phyloP scores from a whole-genome alignment of 805 yeast species.

The Lachancea cidri region DNA sequence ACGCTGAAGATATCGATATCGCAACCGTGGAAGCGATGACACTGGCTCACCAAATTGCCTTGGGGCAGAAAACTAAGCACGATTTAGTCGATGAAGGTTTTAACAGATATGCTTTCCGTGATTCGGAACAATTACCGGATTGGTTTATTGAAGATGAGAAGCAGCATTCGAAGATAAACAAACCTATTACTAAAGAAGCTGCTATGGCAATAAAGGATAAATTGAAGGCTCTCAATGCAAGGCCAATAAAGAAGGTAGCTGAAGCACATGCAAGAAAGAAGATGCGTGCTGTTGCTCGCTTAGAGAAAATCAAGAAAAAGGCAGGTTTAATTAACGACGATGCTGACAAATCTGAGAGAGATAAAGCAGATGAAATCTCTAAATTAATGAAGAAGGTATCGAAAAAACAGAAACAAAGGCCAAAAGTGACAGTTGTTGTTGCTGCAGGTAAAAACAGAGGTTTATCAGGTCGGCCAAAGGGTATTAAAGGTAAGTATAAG shows the following conservation, averaged over 20 bases:
- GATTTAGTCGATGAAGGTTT: conserved; percentile 90
- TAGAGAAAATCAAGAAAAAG: conserved; percentile 88
- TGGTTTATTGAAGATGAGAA: conserved; percentile 96
- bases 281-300: conserved; percentile 80
- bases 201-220: conserved; percentile 72
- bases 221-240: conserved; percentile 78
- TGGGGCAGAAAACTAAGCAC: conserved; percentile 79
- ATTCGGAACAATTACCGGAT: conserved; percentile 84
- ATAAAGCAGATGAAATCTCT: conserved; percentile 89
- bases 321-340: conserved; percentile 89
- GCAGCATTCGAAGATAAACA: conserved; percentile 74
- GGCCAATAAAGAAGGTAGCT: conserved; percentile 97
- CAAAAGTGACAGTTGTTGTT: conserved; percentile 82
- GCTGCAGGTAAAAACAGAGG: conserved; percentile 86
- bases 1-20: conserved; percentile 65
- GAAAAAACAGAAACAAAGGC: conserved; percentile 65
- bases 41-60: conserved; percentile 89
- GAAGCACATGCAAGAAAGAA: conserved; percentile 97
- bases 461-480: conserved; percentile 91
- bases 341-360: conserved; percentile 79
- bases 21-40: conserved; percentile 98
- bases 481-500: conserved; percentile 95
- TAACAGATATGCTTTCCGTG: conserved; percentile 88
- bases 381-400: conserved; percentile 76
- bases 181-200: conserved; percentile 95